Evolutionary conservation across 2,329 filamentous ascomycete genomes (phyloP).

Genomic region (Dactylellina parvicollis): DNA sequence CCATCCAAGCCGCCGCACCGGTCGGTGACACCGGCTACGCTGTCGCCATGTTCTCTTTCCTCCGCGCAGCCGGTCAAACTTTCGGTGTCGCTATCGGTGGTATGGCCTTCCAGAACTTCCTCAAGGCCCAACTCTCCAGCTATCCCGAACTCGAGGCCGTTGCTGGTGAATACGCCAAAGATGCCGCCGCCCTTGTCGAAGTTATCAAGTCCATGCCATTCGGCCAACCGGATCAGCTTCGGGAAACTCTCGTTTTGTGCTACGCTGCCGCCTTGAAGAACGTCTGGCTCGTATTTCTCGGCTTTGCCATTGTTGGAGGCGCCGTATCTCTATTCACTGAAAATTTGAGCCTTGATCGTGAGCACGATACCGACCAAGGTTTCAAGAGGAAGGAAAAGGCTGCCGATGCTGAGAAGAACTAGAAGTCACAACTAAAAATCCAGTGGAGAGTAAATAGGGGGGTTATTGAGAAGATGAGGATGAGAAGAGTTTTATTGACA

Average conservation of each 20-base stretch:
- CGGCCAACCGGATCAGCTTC: constrained; percentile 58
- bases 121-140: constrained; percentile 65
- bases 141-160: constrained; percentile 64
- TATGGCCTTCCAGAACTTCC: constrained; percentile 75
- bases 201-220: constrained; percentile 68
- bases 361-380: constrained; percentile 65
- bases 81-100: constrained; percentile 74
- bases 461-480: background rate
- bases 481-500: background rate
- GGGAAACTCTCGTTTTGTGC: constrained; percentile 64
- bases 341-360: constrained; percentile 64
- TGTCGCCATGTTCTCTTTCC: constrained; percentile 74
- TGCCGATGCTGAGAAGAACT: constrained; percentile 52
- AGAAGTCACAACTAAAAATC: too few relatives aligned
- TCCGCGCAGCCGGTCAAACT: constrained; percentile 72
- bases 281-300: constrained; percentile 69
- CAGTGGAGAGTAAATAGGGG: background rate
- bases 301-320: constrained; percentile 66
- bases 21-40: constrained; percentile 70
- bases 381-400: constrained; percentile 62
- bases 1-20: constrained; percentile 71
- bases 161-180: constrained; percentile 66
- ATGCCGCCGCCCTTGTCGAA: constrained; percentile 70
- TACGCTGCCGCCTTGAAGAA: constrained; percentile 68
- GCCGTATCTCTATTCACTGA: constrained; percentile 67